Conservation (phyloP, 2,329 filamentous ascomycete genomes). For the Botryotinia convoluta region DNA sequence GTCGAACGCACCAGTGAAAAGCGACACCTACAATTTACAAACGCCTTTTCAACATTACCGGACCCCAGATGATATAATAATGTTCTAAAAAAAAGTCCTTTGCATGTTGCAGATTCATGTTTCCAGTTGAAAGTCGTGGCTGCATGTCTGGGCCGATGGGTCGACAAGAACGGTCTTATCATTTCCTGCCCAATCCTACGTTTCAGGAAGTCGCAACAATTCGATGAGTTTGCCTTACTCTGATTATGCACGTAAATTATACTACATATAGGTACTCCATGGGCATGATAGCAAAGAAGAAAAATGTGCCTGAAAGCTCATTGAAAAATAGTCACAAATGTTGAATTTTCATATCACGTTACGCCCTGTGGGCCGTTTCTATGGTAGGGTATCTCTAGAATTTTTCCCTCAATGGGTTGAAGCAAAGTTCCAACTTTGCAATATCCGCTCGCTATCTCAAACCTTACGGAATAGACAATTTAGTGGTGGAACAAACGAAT, state of each 20-base stretch:
- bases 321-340: conserved; percentile 4
- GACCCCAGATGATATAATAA: not conserved
- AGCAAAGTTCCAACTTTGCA: conserved; percentile 24
- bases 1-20: not conserved
- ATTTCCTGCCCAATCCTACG: not conserved
- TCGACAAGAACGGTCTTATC: not conserved
- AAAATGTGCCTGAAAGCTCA: not conserved
- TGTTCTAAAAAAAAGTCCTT: not conserved
- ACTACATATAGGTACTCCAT: not conserved
- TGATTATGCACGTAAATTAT: not conserved
- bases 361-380: conserved; percentile 11
- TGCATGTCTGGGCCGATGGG: not conserved
- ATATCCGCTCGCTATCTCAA: conserved; percentile 12
- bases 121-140: not conserved
- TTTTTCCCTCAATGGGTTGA: conserved; percentile 11
- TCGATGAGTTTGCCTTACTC: not conserved
- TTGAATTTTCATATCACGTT: conserved; percentile 18
- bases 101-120: not conserved
- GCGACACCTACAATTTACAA: too few relatives aligned
- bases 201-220: not conserved
- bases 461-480: conserved; percentile 10
- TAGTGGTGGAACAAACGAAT: conserved; percentile 95
- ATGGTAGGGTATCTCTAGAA: conserved; percentile 23
- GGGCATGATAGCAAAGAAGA: not conserved
- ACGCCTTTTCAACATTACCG: not conserved